A percentile compares a stretch with the other conserved stretches of the same genome.
phyloP scores from a whole-genome alignment of 106 monocot species.

The Apostasia ramifera region DNA sequence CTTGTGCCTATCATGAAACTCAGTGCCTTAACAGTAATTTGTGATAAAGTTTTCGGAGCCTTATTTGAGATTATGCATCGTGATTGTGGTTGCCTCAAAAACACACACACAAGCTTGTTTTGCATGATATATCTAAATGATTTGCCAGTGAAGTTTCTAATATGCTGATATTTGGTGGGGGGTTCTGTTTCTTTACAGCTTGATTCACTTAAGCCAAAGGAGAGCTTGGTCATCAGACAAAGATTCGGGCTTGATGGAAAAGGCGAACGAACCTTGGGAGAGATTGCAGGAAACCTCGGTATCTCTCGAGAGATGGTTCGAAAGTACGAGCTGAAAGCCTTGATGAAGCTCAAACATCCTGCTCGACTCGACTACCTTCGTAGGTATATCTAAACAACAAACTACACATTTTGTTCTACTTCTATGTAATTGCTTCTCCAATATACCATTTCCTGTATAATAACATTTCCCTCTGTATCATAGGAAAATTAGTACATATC shows the following conservation, averaged over 20 bases:
- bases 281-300: slow-evolving; percentile 91
- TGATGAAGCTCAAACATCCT: slow-evolving; percentile 97
- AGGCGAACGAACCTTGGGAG: slow-evolving; percentile 74
- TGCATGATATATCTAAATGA: too few species aligned
- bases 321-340: slow-evolving; percentile 83
- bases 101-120: too few species aligned
- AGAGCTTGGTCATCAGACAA: slow-evolving; percentile 90
- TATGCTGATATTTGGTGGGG: too few species aligned
- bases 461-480: too few species aligned
- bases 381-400: slow-evolving; percentile 30
- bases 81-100: too few species aligned
- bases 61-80: too few species aligned
- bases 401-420: not conserved
- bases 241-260: slow-evolving; percentile 91
- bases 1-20: too few species aligned
- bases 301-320: slow-evolving; percentile 94
- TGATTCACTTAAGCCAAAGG: slow-evolving; percentile 95
- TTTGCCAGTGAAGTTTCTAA: too few species aligned
- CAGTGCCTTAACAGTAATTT: too few species aligned
- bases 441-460: too few species aligned
- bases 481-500: too few species aligned
- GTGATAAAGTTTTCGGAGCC: too few species aligned
- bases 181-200: slow-evolving; percentile 31
- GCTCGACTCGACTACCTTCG: slow-evolving; percentile 82
- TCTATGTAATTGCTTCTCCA: slow-evolving; percentile 12